Conservation (phyloP, 345 rosid genomes). For the Gossypium rotundifolium region DNA sequence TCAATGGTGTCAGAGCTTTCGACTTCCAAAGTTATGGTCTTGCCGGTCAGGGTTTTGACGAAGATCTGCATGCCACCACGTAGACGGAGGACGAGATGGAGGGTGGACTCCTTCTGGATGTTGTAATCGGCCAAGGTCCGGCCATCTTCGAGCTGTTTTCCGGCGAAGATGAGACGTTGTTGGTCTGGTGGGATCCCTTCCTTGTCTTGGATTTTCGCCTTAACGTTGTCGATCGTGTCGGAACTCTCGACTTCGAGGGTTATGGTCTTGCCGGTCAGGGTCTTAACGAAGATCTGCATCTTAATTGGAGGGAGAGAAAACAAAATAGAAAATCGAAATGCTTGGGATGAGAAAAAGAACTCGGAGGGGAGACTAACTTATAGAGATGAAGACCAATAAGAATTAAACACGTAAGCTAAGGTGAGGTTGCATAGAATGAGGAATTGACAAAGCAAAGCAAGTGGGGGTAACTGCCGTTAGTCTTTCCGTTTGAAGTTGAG, state of each 20-base stretch:
- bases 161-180: constrained; percentile 40
- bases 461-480: not conserved
- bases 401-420: not conserved
- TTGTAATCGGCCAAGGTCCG: constrained; percentile 39
- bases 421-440: not conserved
- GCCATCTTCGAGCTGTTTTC: constrained; percentile 40
- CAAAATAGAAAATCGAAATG: not conserved
- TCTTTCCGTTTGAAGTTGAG: not conserved
- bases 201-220: constrained; percentile 40
- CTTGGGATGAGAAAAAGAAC: not conserved
- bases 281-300: constrained; percentile 28
- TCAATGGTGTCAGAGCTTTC: constrained; percentile 41
- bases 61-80: constrained; percentile 51
- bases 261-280: constrained; percentile 34
- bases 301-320: constrained; percentile 1
- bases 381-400: not conserved
- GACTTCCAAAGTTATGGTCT: constrained; percentile 38
- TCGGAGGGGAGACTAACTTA: not conserved
- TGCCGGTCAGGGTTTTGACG: constrained; percentile 35
- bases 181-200: constrained; percentile 46
- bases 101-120: constrained; percentile 36
- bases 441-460: not conserved
- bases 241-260: constrained; percentile 36
- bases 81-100: constrained; percentile 26
- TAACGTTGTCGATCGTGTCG: constrained; percentile 40